A percentile compares a stretch with the other conserved stretches of the same genome.
Evolutionary conservation across 2,329 filamentous ascomycete genomes (phyloP).

Genomic region (Chaetomium globosum): DNA sequence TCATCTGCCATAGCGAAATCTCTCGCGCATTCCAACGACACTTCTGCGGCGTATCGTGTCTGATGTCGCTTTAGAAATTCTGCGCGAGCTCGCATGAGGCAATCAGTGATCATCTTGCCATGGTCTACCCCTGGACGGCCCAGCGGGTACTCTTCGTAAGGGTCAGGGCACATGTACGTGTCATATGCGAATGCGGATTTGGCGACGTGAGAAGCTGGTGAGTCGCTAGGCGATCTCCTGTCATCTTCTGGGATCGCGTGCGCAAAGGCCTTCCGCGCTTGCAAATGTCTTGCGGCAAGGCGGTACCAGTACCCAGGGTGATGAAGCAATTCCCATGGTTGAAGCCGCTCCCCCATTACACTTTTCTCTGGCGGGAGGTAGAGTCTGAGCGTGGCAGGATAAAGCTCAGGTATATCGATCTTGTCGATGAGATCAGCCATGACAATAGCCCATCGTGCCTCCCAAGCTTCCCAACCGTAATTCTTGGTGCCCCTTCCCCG

Average conservation of each 20-base stretch:
- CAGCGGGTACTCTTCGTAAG: slow-evolving; percentile 61
- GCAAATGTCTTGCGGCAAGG: slow-evolving; percentile 60
- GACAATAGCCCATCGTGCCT: slow-evolving; percentile 69
- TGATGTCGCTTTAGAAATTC: slow-evolving; percentile 61
- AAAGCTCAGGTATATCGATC: slow-evolving; percentile 55
- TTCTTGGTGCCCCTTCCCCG: slow-evolving; percentile 82
- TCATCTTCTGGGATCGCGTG: slow-evolving; percentile 62
- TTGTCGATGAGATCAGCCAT: slow-evolving; percentile 65
- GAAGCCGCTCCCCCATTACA: slow-evolving; percentile 59
- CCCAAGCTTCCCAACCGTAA: slow-evolving; percentile 95
- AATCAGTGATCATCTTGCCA: slow-evolving; percentile 57
- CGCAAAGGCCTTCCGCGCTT: slow-evolving; percentile 57
- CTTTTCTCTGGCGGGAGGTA: slow-evolving; percentile 62
- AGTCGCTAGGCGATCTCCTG: slow-evolving; percentile 53
- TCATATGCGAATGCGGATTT: slow-evolving; percentile 63
- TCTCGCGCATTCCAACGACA: slow-evolving; percentile 59
- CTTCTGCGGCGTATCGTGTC: slow-evolving; percentile 56
- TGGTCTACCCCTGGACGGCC: slow-evolving; percentile 56
- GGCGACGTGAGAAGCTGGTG: slow-evolving; percentile 51
- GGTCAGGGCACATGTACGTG: slow-evolving; percentile 67
- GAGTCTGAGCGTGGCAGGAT: slow-evolving; percentile 48
- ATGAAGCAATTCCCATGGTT: slow-evolving; percentile 66
- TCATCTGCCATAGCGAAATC: slow-evolving; percentile 55
- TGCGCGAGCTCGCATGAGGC: slow-evolving; percentile 52
- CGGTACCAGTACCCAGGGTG: slow-evolving; percentile 70